phyloP scores from a whole-genome alignment of 176 grass and related monocot genomes.

The Chloris gayana region DNA sequence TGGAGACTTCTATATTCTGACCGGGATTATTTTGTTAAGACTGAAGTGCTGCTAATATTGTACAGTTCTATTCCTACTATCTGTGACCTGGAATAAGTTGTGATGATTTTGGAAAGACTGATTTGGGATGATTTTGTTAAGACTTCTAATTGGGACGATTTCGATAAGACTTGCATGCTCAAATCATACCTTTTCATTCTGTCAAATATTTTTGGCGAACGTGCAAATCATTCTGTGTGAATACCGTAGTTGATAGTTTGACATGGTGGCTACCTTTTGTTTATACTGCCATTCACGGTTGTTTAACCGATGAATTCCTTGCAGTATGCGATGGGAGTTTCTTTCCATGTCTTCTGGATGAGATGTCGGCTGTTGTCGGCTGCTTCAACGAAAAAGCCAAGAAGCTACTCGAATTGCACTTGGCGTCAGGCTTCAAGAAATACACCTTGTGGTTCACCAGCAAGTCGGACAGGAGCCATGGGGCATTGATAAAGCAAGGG shows the following conservation, averaged over 20 bases:
- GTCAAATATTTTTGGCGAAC: too few relatives aligned
- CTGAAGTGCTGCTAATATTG: not conserved
- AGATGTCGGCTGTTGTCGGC: constrained; percentile 82
- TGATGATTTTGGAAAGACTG: not conserved
- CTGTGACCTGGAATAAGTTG: not conserved
- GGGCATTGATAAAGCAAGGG: constrained; percentile 60
- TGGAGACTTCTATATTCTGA: not conserved
- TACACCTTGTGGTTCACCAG: constrained; percentile 55
- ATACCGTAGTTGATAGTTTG: not conserved
- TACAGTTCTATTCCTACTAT: not conserved
- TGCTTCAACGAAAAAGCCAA: constrained; percentile 85
- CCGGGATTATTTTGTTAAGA: too few relatives aligned
- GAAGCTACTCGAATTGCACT: constrained; percentile 74
- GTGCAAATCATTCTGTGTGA: too few relatives aligned
- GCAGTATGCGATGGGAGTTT: constrained; percentile 92
- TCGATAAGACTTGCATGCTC: not conserved
- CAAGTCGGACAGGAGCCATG: constrained; percentile 51
- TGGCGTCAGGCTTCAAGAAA: constrained; percentile 81
- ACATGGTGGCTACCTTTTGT: too few relatives aligned
- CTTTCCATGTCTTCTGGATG: constrained; percentile 74
- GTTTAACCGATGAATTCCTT: constrained; percentile 25
- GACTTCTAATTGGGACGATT: not conserved
- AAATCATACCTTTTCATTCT: not conserved
- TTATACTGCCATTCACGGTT: not conserved
- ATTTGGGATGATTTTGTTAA: too few relatives aligned